These are phyloP conservation scores for Sarocladium brachiariae DNA, from an alignment of 2,329 filamentous ascomycete species.

Conservation along the genomic window DNA sequence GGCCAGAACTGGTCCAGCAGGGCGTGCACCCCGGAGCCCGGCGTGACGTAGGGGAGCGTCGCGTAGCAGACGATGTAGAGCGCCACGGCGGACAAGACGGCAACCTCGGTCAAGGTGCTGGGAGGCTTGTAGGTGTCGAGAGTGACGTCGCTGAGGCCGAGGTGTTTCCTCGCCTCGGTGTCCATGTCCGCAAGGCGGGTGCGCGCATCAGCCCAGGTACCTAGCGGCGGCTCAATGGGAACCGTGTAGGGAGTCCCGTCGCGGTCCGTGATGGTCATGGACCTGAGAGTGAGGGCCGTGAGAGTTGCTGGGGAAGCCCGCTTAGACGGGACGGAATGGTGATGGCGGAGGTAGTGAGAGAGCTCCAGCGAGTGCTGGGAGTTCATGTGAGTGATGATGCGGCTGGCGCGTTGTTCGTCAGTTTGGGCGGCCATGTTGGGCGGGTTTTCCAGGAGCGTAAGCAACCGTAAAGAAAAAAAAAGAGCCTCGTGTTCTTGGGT, in stretches of 20 bases:
- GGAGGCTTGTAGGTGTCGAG: slow-evolving; percentile 36
- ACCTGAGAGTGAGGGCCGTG: slow-evolving; percentile 53
- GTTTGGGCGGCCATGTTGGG: slow-evolving; percentile 3
- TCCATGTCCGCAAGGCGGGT: slow-evolving; percentile 66
- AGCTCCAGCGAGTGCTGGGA: slow-evolving; percentile 70
- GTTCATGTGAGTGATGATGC: slow-evolving; percentile 76
- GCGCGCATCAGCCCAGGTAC: slow-evolving; percentile 60
- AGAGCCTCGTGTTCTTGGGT: no score
- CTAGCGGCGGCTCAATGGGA: slow-evolving; percentile 63
- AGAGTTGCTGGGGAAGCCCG: slow-evolving; percentile 46
- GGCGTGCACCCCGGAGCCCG: slow-evolving; percentile 43
- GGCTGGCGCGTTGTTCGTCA: slow-evolving; percentile 24
- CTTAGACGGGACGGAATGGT: slow-evolving; percentile 54
- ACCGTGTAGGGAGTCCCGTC: slow-evolving; percentile 41
- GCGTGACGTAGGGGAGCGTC: slow-evolving; percentile 40
- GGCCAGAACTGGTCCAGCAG: slow-evolving; percentile 46
- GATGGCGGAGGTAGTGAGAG: slow-evolving; percentile 62
- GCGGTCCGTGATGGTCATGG: slow-evolving; percentile 54
- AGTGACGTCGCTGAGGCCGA: slow-evolving; percentile 49
- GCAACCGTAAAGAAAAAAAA: no score
- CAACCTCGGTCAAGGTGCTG: slow-evolving; percentile 33
- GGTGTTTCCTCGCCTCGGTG: slow-evolving; percentile 44
- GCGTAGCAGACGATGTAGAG: slow-evolving; percentile 49
- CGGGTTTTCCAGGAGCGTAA: no score
- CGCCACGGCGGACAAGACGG: slow-evolving; percentile 47